Base-by-base conservation (phyloP, 148 eudicot species). In the Silene uniflora region DNA sequence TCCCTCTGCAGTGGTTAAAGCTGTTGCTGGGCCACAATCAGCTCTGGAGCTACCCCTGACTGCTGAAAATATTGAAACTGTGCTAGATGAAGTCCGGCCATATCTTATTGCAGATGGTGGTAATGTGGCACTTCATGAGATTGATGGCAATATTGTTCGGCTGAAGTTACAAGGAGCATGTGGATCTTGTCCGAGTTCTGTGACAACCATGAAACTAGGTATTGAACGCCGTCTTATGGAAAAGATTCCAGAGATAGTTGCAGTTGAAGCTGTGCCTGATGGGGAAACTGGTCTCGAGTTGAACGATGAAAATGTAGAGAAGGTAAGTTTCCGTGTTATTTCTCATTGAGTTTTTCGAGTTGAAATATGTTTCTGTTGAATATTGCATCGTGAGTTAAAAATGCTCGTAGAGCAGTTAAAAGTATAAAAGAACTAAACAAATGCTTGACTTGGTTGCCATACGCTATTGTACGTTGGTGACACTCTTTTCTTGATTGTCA, bases 261-360 rank as follows among this genome's bases (percentile, higher is more conserved):
- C 93, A 5, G 93, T 94, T 32, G 98, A 94, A 84, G 83, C 93
- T 67, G 29, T 94, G 58, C 85, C 90, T 54, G 97, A 91, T 85
- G 92, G 89, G 84, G 98, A 94, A 86, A 91, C 93, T 77, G 97
- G 97, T 46, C 93, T 94, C 74, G 97, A 94, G 83, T 71, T 94
- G 66, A 91, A 94, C 74, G 98, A 91, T 79, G 98, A 91, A 72
- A 94, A 94, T 84, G 90, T 94, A 78, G 96, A 91, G 77, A 88
- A 89, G 97, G 98, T 94, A 86, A 72, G 67, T 27, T 52, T 77
- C 49, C 21, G 18, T 14, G 22, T 35, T 62, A 39, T 52, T 27
- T 17, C 5, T 56, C 76, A 78, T 59, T 22, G 0, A 19, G 19
- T 59, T 32, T 12, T 39, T 35, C 12, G 0, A 74, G 6, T 25